Percentiles rank a stretch among this genome's conserved stretches.
These are phyloP conservation scores for Penicillium taxi DNA, from an alignment of 495 filamentous ascomycete species.

Conservation along the genomic window DNA sequence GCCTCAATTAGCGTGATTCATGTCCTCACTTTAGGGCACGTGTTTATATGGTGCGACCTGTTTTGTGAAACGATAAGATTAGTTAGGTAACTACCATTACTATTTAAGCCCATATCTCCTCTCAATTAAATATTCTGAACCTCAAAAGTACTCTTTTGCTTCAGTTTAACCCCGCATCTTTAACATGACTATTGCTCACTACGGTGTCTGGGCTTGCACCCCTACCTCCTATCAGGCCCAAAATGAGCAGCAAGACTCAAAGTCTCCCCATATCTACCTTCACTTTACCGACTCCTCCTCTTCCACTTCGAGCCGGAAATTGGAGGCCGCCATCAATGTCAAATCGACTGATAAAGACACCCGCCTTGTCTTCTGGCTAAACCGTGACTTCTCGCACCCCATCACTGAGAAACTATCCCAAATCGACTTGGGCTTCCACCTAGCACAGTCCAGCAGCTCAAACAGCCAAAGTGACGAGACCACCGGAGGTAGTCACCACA, in stretches of 20 bases:
- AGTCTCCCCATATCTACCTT: slow-evolving; percentile 23
- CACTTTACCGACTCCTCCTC: slow-evolving; percentile 19
- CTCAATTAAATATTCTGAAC: background rate
- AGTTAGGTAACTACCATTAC: background rate
- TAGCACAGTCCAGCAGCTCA: slow-evolving; percentile 5
- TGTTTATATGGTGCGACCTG: slow-evolving; percentile 2
- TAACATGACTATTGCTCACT: slow-evolving; percentile 22
- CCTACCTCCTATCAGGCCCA: slow-evolving; percentile 19
- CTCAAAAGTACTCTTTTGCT: too few relatives aligned
- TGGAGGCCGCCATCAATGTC: slow-evolving; percentile 24
- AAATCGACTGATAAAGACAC: slow-evolving; percentile 18
- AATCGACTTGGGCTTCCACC: slow-evolving; percentile 19
- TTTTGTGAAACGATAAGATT: slow-evolving; percentile 2
- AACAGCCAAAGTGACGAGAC: slow-evolving; percentile 1
- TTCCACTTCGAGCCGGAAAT: slow-evolving; percentile 8
- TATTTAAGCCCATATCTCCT: background rate
- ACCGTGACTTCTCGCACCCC: slow-evolving; percentile 16
- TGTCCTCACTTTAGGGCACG: slow-evolving; percentile 5
- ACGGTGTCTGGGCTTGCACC: slow-evolving; percentile 23
- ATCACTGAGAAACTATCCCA: slow-evolving; percentile 15
- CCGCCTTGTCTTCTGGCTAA: slow-evolving; percentile 22
- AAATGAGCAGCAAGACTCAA: slow-evolving; percentile 16
- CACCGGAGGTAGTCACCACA: background rate
- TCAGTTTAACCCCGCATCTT: too few relatives aligned
- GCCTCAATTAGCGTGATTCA: background rate